Evolutionary conservation across 2,329 filamentous ascomycete genomes (phyloP).

Genomic region (Ceratocystis alfenasii): DNA sequence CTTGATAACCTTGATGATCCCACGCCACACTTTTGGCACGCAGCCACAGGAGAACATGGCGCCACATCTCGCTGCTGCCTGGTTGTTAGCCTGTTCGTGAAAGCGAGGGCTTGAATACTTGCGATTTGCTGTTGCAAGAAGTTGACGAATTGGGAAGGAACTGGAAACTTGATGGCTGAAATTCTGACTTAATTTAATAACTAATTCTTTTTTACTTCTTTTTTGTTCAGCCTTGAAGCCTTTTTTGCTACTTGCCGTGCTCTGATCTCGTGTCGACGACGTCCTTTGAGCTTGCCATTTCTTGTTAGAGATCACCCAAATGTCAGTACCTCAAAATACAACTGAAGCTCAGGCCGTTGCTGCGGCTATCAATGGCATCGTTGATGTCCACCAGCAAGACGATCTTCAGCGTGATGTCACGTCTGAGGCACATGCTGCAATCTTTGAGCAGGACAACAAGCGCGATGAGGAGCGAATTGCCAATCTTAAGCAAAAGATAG

Average conservation of each 20-base stretch:
- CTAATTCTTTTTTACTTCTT: background rate
- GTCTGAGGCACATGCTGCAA: constrained; percentile 45
- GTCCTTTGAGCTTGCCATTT: too few relatives aligned
- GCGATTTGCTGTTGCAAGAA: background rate
- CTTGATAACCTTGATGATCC: constrained; percentile 7
- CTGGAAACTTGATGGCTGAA: background rate
- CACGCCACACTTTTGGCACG: background rate
- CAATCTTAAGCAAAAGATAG: constrained; percentile 42
- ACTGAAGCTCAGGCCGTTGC: constrained; percentile 27
- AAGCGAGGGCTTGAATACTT: background rate
- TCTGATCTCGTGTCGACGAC: too few relatives aligned
- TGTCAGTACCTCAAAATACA: background rate
- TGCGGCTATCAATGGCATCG: constrained; percentile 29
- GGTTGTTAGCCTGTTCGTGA: background rate
- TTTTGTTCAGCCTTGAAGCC: background rate
- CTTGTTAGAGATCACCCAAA: background rate
- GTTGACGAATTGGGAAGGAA: background rate
- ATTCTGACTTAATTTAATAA: background rate
- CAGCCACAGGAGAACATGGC: background rate
- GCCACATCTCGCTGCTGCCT: constrained; percentile 5
- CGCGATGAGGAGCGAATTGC: constrained; percentile 51
- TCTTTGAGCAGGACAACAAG: constrained; percentile 52
- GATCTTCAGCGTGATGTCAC: constrained; percentile 82
- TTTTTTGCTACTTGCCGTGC: background rate
- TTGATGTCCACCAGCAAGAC: constrained; percentile 63